Conservation (phyloP, 2,329 filamentous ascomycete species). For the Verticillium nonalfalfae region DNA sequence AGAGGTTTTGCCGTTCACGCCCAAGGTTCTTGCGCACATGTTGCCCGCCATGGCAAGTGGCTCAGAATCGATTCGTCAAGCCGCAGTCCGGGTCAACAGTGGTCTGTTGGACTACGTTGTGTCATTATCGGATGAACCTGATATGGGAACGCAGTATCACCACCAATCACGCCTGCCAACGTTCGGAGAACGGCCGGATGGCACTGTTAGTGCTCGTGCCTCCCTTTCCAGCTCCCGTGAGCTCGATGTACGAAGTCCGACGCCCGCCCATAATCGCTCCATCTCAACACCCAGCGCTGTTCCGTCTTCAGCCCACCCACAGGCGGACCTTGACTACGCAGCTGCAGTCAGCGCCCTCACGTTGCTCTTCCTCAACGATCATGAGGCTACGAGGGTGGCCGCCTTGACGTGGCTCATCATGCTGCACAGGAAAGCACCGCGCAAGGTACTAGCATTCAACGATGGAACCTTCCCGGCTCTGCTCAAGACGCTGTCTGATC, state of each 20-base stretch:
- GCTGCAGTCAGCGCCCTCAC: slow-evolving; percentile 91
- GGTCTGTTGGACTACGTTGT: slow-evolving; percentile 93
- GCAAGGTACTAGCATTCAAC: slow-evolving; percentile 90
- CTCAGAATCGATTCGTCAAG: slow-evolving; percentile 81
- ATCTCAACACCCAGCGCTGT: slow-evolving; percentile 38
- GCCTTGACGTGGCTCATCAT: slow-evolving; percentile 96
- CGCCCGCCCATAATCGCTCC: slow-evolving; percentile 41
- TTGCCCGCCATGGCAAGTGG: slow-evolving; percentile 91
- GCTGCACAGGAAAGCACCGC: slow-evolving; percentile 90
- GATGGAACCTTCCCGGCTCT: slow-evolving; percentile 95
- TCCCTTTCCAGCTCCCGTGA: slow-evolving; percentile 49
- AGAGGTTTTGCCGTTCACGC: slow-evolving; percentile 91
- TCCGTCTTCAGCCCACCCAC: slow-evolving; percentile 31
- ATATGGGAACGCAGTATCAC: slow-evolving; percentile 25
- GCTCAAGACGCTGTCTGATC: slow-evolving; percentile 92
- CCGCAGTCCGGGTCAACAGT: slow-evolving; percentile 82
- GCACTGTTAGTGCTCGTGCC: slow-evolving; percentile 39
- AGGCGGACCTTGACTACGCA: slow-evolving; percentile 85
- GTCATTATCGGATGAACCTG: slow-evolving; percentile 70
- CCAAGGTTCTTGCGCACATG: slow-evolving; percentile 83
- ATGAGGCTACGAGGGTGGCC: slow-evolving; percentile 90
- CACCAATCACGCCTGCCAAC: slow-evolving; percentile 16
- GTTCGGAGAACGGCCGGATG: slow-evolving; percentile 36
- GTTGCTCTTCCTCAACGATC: slow-evolving; percentile 89
- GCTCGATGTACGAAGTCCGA: slow-evolving; percentile 44